These are phyloP conservation scores for Daldinia loculata DNA, from an alignment of 495 filamentous ascomycete genomes.

Conservation along the genomic window DNA sequence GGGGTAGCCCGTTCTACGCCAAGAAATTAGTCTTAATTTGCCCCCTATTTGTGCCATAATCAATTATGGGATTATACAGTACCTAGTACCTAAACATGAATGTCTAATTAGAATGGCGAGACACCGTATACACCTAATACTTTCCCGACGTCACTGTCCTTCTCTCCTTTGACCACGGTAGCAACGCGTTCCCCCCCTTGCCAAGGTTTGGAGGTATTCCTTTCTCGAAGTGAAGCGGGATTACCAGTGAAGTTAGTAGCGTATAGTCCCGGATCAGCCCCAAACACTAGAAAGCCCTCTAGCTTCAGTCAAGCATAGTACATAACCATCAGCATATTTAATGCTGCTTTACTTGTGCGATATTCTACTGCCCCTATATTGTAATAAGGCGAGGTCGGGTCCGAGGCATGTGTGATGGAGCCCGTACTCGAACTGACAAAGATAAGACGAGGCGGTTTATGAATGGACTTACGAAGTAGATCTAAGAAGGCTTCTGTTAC, in stretches of 20 bases:
- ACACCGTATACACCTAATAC: constrained; percentile 45
- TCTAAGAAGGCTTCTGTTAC: constrained; percentile 55
- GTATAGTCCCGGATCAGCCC: constrained; percentile 28
- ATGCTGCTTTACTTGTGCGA: constrained; percentile 49
- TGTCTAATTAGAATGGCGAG: constrained; percentile 17
- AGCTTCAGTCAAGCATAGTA: constrained; percentile 29
- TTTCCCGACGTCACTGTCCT: constrained; percentile 44
- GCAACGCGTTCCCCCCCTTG: constrained; percentile 44
- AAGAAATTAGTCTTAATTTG: not conserved
- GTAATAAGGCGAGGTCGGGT: constrained; percentile 27
- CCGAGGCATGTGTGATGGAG: constrained; percentile 44
- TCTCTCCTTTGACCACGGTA: constrained; percentile 44
- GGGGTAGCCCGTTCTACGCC: not conserved
- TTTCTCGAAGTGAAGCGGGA: constrained; percentile 37
- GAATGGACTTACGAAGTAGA: constrained; percentile 48
- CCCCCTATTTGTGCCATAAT: not conserved
- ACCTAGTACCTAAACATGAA: not conserved
- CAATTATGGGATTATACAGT: too few relatives aligned
- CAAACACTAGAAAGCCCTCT: constrained; percentile 29
- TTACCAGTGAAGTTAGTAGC: constrained; percentile 29
- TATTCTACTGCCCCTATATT: constrained; percentile 32
- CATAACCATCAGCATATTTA: constrained; percentile 52
- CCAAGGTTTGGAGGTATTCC: constrained; percentile 42
- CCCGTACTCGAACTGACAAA: constrained; percentile 48
- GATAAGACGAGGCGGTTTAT: constrained; percentile 29